Percentiles rank a stretch among this genome's conserved stretches.
Conservation (phyloP, 805 yeast genomes). For the Cyberlindnera euphorbiae region DNA sequence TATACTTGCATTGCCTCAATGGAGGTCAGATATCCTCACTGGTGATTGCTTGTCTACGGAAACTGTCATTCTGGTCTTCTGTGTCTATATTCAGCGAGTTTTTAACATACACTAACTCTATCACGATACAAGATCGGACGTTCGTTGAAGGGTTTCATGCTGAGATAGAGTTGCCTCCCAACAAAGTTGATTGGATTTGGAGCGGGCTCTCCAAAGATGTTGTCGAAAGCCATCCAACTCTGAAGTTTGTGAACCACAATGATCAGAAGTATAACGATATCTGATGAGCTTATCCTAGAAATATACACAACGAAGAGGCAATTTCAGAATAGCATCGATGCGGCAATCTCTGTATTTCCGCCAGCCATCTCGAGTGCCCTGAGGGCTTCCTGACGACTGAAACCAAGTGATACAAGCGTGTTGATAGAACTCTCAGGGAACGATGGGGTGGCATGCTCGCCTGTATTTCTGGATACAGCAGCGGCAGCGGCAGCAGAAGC, state of each 20-base stretch:
- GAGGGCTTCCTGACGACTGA: conserved; percentile 56
- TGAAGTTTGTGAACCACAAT: conserved; percentile 14
- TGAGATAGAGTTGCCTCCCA: conserved; percentile 49
- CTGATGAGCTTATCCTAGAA: no score
- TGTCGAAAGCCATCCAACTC: conserved; percentile 25
- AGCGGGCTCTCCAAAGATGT: conserved; percentile 25
- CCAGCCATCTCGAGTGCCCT: conserved; percentile 59
- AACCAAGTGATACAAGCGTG: conserved; percentile 65
- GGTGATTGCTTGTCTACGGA: conserved; percentile 80
- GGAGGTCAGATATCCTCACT: conserved; percentile 87
- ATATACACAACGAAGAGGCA: no score
- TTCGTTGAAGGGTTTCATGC: conserved; percentile 81
- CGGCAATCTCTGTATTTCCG: conserved; percentile 85
- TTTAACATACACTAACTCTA: conserved; percentile 66
- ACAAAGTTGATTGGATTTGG: conserved; percentile 34
- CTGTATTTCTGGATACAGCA: conserved; percentile 14
- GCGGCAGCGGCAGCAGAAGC: conserved; percentile 20
- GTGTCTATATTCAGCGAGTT: conserved; percentile 86
- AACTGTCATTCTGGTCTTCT: conserved; percentile 81
- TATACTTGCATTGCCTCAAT: conserved; percentile 81
- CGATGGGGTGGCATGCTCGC: background rate
- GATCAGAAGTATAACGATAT: conserved; percentile 14
- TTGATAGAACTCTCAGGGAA: conserved; percentile 35
- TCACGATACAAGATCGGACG: conserved; percentile 75
- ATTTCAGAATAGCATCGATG: conserved; percentile 62